phyloP scores from a whole-genome alignment of 2,329 filamentous ascomycete species.

The Colletotrichum sp. region DNA sequence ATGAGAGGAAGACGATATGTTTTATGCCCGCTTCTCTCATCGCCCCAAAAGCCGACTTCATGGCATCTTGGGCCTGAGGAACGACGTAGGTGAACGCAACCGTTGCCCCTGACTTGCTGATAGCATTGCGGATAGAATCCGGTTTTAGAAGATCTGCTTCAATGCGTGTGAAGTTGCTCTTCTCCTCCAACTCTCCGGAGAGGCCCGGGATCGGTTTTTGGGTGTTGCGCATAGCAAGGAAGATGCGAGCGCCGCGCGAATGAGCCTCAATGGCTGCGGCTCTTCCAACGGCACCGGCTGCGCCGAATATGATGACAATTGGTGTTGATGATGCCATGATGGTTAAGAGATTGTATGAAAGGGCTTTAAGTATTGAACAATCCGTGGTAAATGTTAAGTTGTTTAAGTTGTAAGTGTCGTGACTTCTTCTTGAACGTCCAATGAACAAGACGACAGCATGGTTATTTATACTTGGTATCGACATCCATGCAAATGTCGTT shows the following conservation, averaged over 20 bases:
- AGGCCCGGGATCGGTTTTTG: slow-evolving; percentile 40
- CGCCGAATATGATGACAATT: slow-evolving; percentile 52
- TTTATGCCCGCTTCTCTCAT: slow-evolving; percentile 48
- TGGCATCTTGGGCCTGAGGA: slow-evolving; percentile 36
- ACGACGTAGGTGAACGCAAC: slow-evolving; percentile 53
- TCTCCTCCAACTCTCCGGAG: slow-evolving; percentile 27
- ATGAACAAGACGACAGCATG: background rate
- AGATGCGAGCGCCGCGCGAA: slow-evolving; percentile 45
- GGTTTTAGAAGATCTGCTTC: slow-evolving; percentile 50
- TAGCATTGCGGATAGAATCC: slow-evolving; percentile 41
- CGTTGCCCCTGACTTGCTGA: slow-evolving; percentile 46
- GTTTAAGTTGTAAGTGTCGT: background rate
- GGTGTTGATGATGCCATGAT: background rate
- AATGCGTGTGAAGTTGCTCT: slow-evolving; percentile 38
- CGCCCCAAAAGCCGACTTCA: slow-evolving; percentile 43
- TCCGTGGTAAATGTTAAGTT: background rate
- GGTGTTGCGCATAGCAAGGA: slow-evolving; percentile 52
- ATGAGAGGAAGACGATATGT: slow-evolving; percentile 52
- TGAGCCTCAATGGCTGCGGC: slow-evolving; percentile 42
- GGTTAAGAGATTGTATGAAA: background rate
- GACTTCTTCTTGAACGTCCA: background rate
- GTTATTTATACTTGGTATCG: background rate
- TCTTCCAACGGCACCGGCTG: slow-evolving; percentile 51
- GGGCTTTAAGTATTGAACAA: background rate
- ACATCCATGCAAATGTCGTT: background rate